Evolutionary conservation across 371 early-diverging fungal genomes (phyloP).

Genomic region (Funneliformis caledonium): DNA sequence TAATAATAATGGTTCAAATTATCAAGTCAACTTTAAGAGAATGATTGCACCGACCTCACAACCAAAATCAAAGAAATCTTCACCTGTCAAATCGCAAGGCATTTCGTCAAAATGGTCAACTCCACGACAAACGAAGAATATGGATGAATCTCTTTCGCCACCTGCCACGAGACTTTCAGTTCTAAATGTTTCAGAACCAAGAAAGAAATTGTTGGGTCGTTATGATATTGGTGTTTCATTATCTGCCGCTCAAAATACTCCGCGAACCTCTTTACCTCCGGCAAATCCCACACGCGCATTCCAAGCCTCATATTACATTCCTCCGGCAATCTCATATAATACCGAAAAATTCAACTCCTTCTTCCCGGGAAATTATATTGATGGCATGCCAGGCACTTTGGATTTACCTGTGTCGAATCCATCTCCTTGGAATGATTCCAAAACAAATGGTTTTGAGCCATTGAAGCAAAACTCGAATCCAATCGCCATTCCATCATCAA

Average conservation of each 20-base stretch:
- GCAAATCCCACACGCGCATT: background rate
- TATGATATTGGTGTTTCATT: conserved; percentile 36
- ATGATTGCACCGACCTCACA: conserved; percentile 24
- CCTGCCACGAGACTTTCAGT: conserved; percentile 32
- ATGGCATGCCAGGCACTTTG: conserved; percentile 31
- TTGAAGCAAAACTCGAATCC: conserved; percentile 39
- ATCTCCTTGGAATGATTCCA: background rate
- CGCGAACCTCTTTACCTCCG: background rate
- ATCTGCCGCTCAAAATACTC: conserved; percentile 15
- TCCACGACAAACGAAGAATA: background rate
- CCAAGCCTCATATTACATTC: conserved; percentile 36
- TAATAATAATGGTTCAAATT: conserved; percentile 77
- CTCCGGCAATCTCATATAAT: conserved; percentile 39
- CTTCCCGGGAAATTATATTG: conserved; percentile 39
- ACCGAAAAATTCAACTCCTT: conserved; percentile 38
- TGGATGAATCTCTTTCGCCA: conserved; percentile 40
- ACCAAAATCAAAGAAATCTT: conserved; percentile 14
- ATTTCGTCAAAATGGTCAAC: conserved; percentile 33
- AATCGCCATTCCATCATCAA: conserved; percentile 40
- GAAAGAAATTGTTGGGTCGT: background rate
- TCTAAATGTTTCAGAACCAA: background rate
- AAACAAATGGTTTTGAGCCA: background rate
- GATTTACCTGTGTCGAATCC: background rate
- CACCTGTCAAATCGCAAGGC: conserved; percentile 12
- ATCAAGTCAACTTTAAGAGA: conserved; percentile 57